Base-by-base conservation (phyloP, 2,329 filamentous ascomycete genomes). In the Lizonia empirigonia region DNA sequence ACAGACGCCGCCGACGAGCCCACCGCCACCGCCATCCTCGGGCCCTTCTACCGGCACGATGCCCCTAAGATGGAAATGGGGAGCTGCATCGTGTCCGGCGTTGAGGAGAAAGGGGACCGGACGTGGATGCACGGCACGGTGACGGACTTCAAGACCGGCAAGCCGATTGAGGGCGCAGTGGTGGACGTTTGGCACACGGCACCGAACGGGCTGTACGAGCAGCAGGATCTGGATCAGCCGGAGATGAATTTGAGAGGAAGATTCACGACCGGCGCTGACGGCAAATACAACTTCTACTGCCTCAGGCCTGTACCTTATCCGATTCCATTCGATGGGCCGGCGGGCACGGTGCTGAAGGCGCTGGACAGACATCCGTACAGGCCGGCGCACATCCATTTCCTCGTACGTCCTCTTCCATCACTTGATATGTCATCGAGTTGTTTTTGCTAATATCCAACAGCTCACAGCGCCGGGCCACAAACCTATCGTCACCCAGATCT, bases 101-200 rank as follows among this genome's bases (percentile, higher is more conserved):
- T 78, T 4, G 63, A 76, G 3, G 60, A 58, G 16, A 48, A 54
- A 16, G 74, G 79, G 49, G 82, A 88, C 55, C 74, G 85, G 22
- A 80, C 81, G 3, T 84, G 80, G 63, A 85, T 91, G 79, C 82
- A 89, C 59, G 88, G 89, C 40, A 77, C 66, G 2, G 80, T 87
- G 1, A 68, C 81, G 19, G 77, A 83, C 67, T 83, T 82, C 40
- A 70, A 65, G 24, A 89, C 86, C 0, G 84, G 85, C 44, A 76
- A 83, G 71, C 86, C 87, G 0, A 77, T 93, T 35, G 78, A 81
- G 15, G 79, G 80, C 52, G 88, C 88, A 1, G 79, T 83, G 18
- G 80, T 94, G 27, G 89, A 93, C 65, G 81, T 92, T 44, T 94
- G 90, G 89, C 86, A 92, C 67, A 88, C 88, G 0, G 88, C 84